Conservation (phyloP, 2,329 filamentous ascomycete species). For the Madurella mycetomatis region DNA sequence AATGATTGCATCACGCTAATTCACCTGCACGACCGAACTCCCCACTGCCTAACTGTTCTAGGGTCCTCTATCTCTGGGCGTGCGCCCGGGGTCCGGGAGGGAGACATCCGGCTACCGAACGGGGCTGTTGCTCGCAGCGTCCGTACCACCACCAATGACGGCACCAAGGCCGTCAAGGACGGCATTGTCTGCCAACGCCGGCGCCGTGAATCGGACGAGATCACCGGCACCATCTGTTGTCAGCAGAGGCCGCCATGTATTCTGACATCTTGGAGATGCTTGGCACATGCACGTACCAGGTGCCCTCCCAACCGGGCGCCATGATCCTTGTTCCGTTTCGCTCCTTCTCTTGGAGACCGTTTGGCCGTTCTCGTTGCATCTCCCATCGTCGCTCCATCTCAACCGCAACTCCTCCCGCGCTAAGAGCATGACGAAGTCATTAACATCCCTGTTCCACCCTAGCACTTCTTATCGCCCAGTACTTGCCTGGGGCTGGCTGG, state of each 20-base stretch:
- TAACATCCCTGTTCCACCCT: not conserved
- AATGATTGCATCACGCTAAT: slow-evolving; percentile 9
- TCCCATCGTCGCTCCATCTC: not conserved
- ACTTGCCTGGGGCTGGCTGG: slow-evolving; percentile 5
- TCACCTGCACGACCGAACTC: not conserved
- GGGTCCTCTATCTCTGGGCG: not conserved
- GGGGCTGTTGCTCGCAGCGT: not conserved
- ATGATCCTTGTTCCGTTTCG: not conserved
- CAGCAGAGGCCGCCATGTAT: slow-evolving; percentile 23
- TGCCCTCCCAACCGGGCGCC: slow-evolving; percentile 9
- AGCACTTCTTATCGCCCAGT: not conserved
- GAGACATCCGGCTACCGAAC: not conserved
- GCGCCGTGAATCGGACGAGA: slow-evolving; percentile 1
- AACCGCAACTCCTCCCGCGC: not conserved
- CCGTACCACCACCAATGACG: slow-evolving; percentile 24
- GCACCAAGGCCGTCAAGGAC: slow-evolving; percentile 5
- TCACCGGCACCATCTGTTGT: slow-evolving; percentile 11
- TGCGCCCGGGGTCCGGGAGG: not conserved
- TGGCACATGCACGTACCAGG: not conserved
- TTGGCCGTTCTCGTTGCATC: not conserved
- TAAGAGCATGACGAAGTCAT: not conserved
- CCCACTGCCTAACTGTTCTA: slow-evolving; percentile 3
- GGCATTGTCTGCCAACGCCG: slow-evolving; percentile 6
- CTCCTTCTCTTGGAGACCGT: slow-evolving; percentile 3
- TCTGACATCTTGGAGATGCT: slow-evolving; percentile 4